A percentile compares a stretch with the other conserved stretches of the same genome.
phyloP scores from a whole-genome alignment of 2,329 filamentous ascomycete genomes.

The Lachnum nothofagi region DNA sequence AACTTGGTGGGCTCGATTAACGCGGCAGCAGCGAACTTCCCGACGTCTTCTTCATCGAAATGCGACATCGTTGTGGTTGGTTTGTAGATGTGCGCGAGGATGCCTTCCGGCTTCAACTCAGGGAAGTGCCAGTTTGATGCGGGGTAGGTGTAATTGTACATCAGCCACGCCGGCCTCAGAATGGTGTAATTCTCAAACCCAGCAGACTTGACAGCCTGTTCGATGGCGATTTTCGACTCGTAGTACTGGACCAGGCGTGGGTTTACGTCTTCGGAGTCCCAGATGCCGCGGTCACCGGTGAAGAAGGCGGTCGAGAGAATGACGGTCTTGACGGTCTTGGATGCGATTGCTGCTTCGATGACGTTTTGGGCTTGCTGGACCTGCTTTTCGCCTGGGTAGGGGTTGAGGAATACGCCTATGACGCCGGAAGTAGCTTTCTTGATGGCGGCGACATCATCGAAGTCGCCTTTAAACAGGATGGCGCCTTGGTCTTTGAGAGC shows the following conservation, averaged over 20 bases:
- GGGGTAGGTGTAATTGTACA: constrained; percentile 11
- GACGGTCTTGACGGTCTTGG: constrained; percentile 7
- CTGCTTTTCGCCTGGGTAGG: constrained; percentile 4
- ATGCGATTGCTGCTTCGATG: constrained; percentile 8
- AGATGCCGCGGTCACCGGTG: background rate
- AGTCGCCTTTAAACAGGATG: constrained; percentile 16
- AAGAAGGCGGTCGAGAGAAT: constrained; percentile 10
- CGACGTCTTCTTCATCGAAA: constrained; percentile 13
- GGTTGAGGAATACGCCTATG: constrained; percentile 19
- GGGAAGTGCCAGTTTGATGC: constrained; percentile 6
- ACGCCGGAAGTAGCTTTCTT: constrained; percentile 27
- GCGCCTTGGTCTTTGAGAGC: constrained; percentile 10
- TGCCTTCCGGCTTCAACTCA: constrained; percentile 6
- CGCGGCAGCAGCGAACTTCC: constrained; percentile 15
- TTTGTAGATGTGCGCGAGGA: constrained; percentile 9
- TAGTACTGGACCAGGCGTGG: constrained; percentile 6
- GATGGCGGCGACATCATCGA: constrained; percentile 6
- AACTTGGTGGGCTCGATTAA: constrained; percentile 16
- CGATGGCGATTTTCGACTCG: constrained; percentile 8
- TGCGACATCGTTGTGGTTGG: constrained; percentile 5
- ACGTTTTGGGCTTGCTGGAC: constrained; percentile 11
- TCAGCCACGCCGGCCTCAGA: constrained; percentile 8
- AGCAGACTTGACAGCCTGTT: constrained; percentile 10
- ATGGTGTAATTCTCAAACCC: constrained; percentile 13
- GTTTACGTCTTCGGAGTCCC: background rate